Conservation (phyloP, 2,329 filamentous ascomycete species). For the Sclerotinia subarctica region DNA sequence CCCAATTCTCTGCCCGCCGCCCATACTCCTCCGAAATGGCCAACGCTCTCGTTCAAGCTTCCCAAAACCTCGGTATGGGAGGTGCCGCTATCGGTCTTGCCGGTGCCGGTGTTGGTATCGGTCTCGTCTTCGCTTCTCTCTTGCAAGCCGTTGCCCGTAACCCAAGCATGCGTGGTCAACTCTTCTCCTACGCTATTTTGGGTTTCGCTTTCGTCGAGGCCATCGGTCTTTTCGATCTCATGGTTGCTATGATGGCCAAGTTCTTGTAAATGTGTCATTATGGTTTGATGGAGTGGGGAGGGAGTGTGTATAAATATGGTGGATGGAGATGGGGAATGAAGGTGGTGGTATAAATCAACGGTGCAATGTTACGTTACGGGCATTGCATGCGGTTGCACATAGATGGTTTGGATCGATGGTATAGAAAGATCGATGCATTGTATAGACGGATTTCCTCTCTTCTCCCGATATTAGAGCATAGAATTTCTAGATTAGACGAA, state of each 20-base stretch:
- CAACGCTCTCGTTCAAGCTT: constrained; percentile 84
- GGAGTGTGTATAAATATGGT: constrained; percentile 17
- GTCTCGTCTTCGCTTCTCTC: constrained; percentile 88
- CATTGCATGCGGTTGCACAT: constrained; percentile 38
- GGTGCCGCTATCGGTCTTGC: constrained; percentile 87
- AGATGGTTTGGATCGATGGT: constrained; percentile 13
- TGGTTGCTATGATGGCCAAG: constrained; percentile 94
- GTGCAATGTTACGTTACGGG: constrained; percentile 2
- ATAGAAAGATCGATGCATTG: constrained; percentile 2
- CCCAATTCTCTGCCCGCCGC: constrained; percentile 42
- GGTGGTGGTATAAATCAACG: constrained; percentile 17
- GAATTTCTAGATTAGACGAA: constrained; percentile 18
- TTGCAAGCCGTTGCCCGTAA: constrained; percentile 89
- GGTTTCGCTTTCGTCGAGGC: constrained; percentile 94
- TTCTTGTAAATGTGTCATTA: constrained; percentile 51
- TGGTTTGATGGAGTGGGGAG: neutral
- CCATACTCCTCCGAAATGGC: constrained; percentile 87
- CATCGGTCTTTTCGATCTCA: constrained; percentile 84
- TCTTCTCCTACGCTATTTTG: constrained; percentile 94
- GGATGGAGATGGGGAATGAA: constrained; percentile 16
- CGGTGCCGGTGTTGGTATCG: constrained; percentile 92
- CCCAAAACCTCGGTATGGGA: constrained; percentile 88
- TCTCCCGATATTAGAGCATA: constrained; percentile 14
- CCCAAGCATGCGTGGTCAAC: constrained; percentile 90
- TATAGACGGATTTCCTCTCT: constrained; percentile 4